A percentile compares a stretch with the other conserved stretches of the same genome.
Conservation (phyloP, 169 alveolate species). For the Plasmodium gallinaceum region DNA sequence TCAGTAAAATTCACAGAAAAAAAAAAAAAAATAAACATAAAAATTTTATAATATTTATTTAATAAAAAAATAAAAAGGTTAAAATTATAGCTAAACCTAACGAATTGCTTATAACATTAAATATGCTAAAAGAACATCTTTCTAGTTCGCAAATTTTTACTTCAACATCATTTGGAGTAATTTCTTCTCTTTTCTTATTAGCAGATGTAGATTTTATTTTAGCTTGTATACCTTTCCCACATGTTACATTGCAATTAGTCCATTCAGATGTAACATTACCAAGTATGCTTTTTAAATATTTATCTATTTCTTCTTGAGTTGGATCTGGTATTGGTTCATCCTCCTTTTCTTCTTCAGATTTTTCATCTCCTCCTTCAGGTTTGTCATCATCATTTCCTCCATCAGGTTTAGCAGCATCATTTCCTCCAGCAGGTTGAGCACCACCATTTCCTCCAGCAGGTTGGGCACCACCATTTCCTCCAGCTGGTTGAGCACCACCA, state of each 20-base stretch:
- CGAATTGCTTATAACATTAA: conserved; percentile 53
- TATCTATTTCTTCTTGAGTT: conserved; percentile 5
- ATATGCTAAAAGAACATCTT: conserved; percentile 43
- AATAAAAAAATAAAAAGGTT: conserved; percentile 39
- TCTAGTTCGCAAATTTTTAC: conserved; percentile 40
- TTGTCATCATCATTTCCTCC: conserved; percentile 2
- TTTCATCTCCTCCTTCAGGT: neutral
- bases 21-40: conserved; percentile 5
- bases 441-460: no score
- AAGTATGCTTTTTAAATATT: conserved; percentile 8
- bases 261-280: conserved; percentile 15
- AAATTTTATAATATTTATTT: conserved; percentile 20
- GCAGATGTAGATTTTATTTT: conserved; percentile 13
- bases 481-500: no score
- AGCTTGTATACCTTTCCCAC: conserved; percentile 52
- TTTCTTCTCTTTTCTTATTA: conserved; percentile 1
- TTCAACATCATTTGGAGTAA: conserved; percentile 19
- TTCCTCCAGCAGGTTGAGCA: neutral
- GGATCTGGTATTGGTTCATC: neutral
- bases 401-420: neutral
- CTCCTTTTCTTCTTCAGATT: neutral
- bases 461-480: no score
- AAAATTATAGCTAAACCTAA: conserved; percentile 51
- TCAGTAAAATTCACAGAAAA: conserved; percentile 22
- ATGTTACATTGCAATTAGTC: conserved; percentile 65